Base-by-base conservation (phyloP, 768 basidiomycete genomes). In the Clitopilus hobsonii region DNA sequence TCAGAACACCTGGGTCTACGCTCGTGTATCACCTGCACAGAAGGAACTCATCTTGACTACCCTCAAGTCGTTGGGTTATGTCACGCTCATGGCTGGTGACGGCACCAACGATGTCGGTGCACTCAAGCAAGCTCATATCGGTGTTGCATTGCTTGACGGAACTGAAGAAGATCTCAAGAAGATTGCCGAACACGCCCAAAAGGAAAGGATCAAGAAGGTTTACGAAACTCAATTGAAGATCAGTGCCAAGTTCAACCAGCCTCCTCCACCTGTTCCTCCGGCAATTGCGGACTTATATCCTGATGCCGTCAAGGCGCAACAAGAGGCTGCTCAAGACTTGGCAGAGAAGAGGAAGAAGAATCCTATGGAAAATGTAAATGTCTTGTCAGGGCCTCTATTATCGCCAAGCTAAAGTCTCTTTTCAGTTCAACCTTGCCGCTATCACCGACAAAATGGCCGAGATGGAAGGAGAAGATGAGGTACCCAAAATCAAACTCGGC, bases 61-160 rank as follows among this genome's bases (percentile, higher is more conserved):
- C 6, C 77, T 98, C 52, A 94, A 94, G 68, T 77, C 78, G 2
- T 83, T 97, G 23, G 96, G 96, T 22, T 99, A 93, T 67, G 81
- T 80, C 14, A 99, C 97, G 0, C 79, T 99, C 51, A 98, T 98
- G 97, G 97, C 95, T 5, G 97, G 97, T 51, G 97, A 99, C 66
- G 97, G 97, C 26, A 99, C 97, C 3, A 98, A 99, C 66, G 97
- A 98, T 59, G 97, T 99, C 50, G 97, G 97, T 22, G 97, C 97
- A 2, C 82, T 99, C 52, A 99, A 98, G 70, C 94, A 97, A 67
- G 97, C 97, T 0, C 94, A 99, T 68, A 89, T 99, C 56, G 96
- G 97, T 51, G 91, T 98, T 25, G 96, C 96, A 1, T 54, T 62
- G 27, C 67, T 28, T 53, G 94, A 98, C 63, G 94, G 96, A 0